These are phyloP conservation scores for Fusarium nelsonii DNA, from an alignment of 2,329 filamentous ascomycete genomes.

Conservation along the genomic window DNA sequence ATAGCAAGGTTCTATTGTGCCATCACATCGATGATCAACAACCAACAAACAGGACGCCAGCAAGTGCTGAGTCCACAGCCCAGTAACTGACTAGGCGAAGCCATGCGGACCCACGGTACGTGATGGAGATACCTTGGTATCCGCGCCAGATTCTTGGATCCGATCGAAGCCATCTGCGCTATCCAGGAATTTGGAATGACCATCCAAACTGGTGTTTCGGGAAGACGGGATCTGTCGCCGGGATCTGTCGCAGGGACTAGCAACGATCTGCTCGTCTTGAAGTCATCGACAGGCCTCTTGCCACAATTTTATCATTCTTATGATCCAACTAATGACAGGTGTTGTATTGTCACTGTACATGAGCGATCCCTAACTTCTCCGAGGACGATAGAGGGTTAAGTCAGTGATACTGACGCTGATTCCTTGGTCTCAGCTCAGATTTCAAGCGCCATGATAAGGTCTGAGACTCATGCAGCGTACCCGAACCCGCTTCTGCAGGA, in stretches of 20 bases:
- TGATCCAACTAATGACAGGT: not conserved
- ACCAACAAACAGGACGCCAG: slow-evolving; percentile 7
- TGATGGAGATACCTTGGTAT: slow-evolving; percentile 6
- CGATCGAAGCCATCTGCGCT: not conserved
- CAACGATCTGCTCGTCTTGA: slow-evolving; percentile 10
- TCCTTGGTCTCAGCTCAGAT: slow-evolving; percentile 9
- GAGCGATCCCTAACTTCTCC: not conserved
- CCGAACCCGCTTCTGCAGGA: slow-evolving; percentile 28
- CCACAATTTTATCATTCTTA: not conserved
- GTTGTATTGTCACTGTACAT: not conserved
- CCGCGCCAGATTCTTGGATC: slow-evolving; percentile 9
- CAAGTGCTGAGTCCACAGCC: slow-evolving; percentile 22
- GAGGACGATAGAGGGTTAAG: not conserved
- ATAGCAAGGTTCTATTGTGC: not conserved
- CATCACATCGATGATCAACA: not conserved
- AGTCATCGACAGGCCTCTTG: not conserved
- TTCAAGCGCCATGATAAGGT: not conserved
- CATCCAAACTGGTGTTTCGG: slow-evolving; percentile 23
- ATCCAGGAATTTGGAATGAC: slow-evolving; percentile 32
- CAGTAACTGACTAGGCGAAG: slow-evolving; percentile 1
- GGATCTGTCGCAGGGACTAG: slow-evolving; percentile 5
- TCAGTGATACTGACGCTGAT: not conserved
- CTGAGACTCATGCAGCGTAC: slow-evolving; percentile 6
- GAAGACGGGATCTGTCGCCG: slow-evolving; percentile 11
- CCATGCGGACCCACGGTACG: not conserved